A percentile compares a stretch with the other conserved stretches of the same genome.
phyloP scores from a whole-genome alignment of 768 basidiomycete species.

The Suillus hirtellus region DNA sequence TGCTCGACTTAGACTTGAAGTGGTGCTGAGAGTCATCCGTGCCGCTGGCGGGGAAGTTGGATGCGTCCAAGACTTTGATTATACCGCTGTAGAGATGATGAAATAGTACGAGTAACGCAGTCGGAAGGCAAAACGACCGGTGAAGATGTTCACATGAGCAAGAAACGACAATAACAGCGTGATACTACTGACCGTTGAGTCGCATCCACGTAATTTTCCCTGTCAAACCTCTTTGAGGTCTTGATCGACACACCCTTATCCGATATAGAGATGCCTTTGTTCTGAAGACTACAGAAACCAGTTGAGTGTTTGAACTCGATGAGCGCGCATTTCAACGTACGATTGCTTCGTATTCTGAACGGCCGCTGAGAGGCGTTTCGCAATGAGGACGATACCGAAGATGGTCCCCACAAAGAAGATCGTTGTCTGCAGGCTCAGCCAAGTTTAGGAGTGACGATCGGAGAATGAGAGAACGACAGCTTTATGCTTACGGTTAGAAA shows the following conservation, averaged over 20 bases:
- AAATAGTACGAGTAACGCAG: constrained; percentile 2
- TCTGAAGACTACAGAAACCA: constrained; percentile 47
- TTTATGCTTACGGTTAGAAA: constrained; percentile 37
- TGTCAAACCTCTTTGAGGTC: constrained; percentile 57
- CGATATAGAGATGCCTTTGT: constrained; percentile 57
- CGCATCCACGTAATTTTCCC: constrained; percentile 69
- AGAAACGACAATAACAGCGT: not conserved
- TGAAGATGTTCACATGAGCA: not conserved
- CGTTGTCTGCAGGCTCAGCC: constrained; percentile 41
- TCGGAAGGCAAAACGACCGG: not conserved
- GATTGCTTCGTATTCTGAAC: constrained; percentile 53
- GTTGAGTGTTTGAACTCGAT: not conserved
- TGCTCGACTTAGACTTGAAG: constrained; percentile 12
- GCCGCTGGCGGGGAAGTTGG: constrained; percentile 38
- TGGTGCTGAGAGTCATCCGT: constrained; percentile 12
- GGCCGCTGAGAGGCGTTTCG: constrained; percentile 41
- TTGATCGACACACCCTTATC: constrained; percentile 65
- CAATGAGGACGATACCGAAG: constrained; percentile 41
- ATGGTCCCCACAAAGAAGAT: constrained; percentile 47
- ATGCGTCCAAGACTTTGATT: constrained; percentile 50
- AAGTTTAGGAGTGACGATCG: constrained; percentile 1
- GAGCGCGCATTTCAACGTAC: constrained; percentile 37
- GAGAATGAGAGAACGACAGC: not conserved
- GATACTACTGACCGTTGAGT: constrained; percentile 58
- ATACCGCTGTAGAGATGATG: constrained; percentile 42